phyloP scores from a whole-genome alignment of 768 basidiomycete genomes.

The Auriscalpium vulgare region DNA sequence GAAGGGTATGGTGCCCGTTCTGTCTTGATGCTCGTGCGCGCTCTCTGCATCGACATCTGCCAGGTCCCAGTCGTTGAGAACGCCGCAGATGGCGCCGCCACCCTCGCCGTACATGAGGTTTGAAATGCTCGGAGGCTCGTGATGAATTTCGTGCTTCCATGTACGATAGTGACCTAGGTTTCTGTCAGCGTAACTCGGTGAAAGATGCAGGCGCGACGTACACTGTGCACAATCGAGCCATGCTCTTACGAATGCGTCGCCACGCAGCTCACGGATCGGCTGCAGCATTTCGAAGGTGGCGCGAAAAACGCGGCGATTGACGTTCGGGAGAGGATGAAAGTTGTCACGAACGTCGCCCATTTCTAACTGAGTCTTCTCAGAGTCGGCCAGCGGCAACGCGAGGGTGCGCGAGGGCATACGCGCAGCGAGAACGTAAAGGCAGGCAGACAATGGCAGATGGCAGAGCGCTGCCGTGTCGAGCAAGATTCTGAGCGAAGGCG shows the following conservation, averaged over 20 bases:
- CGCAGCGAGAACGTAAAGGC: no score
- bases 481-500: no score
- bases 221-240: not conserved
- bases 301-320: not conserved
- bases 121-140: not conserved
- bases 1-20: not conserved
- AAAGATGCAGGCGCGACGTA: not conserved
- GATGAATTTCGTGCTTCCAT: not conserved
- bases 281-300: not conserved
- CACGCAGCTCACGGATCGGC: not conserved
- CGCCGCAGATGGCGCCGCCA: not conserved
- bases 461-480: no score
- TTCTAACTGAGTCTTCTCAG: no score
- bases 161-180: not conserved
- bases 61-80: constrained; percentile 2
- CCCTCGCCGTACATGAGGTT: not conserved
- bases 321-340: no score
- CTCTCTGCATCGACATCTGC: not conserved
- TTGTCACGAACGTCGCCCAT: no score
- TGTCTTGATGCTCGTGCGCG: not conserved
- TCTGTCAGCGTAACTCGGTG: not conserved
- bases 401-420: no score
- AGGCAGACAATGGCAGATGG: no score
- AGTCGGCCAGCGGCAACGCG: no score
- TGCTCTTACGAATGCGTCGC: not conserved